Percentiles rank a stretch among this genome's conserved stretches.
These are phyloP conservation scores for Alliaria petiolata DNA, from an alignment of 345 rosid genomes.

Conservation along the genomic window DNA sequence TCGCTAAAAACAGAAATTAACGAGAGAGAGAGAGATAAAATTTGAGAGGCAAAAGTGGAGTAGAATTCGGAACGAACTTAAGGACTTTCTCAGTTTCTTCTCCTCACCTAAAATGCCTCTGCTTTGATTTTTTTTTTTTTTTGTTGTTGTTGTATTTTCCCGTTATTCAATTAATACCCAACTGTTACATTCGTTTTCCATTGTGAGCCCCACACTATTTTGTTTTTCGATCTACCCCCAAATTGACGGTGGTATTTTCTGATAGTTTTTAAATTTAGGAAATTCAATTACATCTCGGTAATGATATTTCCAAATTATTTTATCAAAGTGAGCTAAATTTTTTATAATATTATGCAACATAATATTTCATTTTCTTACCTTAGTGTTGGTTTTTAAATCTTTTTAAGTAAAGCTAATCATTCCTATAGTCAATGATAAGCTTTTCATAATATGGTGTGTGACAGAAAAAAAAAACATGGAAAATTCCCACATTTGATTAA, in stretches of 20 bases:
- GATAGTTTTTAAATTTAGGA: too few relatives aligned
- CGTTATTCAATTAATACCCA: constrained; percentile 2
- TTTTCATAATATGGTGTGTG: too few relatives aligned
- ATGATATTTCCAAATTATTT: too few relatives aligned
- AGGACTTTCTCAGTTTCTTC: constrained; percentile 23
- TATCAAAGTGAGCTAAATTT: too few relatives aligned
- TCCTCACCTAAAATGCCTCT: constrained; percentile 17
- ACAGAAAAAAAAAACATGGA: too few relatives aligned
- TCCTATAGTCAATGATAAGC: too few relatives aligned
- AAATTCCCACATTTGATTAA: too few relatives aligned
- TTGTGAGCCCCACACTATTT: constrained; percentile 16
- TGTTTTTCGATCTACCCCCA: neutral
- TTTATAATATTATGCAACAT: too few relatives aligned
- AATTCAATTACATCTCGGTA: too few relatives aligned
- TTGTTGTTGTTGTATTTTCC: neutral
- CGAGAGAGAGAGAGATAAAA: neutral
- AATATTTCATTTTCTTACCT: neutral
- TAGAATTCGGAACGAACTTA: constrained; percentile 23
- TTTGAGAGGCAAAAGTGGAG: constrained; percentile 26
- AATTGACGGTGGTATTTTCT: constrained; percentile 19
- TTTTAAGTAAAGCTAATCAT: neutral
- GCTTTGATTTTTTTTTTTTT: neutral
- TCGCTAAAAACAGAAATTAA: neutral
- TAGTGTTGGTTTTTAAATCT: neutral
- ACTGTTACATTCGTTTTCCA: constrained; percentile 17